Evolutionary conservation across 176 grass and related monocot genomes (phyloP).

Genomic region (Sorghum bicolor): Sorghum_bicolor_NCBIv3 NC_012877.2:32832001-32832500

Average conservation of each 20-base stretch:
- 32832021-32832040: background rate
- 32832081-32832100: background rate
- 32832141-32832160: constrained; percentile 96
- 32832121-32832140: constrained; percentile 51
- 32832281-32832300: background rate
- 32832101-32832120: background rate
- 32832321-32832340: background rate
- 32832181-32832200: constrained; percentile 94
- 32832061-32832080: background rate
- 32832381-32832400: constrained; percentile 21
- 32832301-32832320: background rate
- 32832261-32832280: background rate
- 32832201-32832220: constrained; percentile 84
- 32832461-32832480: background rate
- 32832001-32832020: background rate
- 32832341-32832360: background rate
- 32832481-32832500: background rate
- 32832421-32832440: background rate
- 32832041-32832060: constrained; percentile 10
- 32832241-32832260: background rate
- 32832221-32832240: constrained; percentile 65
- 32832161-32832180: constrained; percentile 91
- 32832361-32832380: background rate
- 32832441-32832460: constrained; percentile 1
- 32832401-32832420: background rate